Evolutionary conservation across 1,139 yeast genomes (phyloP), one percentile per base, ranked within the genome.

Genomic region (Debaryomyces sp.): DNA sequence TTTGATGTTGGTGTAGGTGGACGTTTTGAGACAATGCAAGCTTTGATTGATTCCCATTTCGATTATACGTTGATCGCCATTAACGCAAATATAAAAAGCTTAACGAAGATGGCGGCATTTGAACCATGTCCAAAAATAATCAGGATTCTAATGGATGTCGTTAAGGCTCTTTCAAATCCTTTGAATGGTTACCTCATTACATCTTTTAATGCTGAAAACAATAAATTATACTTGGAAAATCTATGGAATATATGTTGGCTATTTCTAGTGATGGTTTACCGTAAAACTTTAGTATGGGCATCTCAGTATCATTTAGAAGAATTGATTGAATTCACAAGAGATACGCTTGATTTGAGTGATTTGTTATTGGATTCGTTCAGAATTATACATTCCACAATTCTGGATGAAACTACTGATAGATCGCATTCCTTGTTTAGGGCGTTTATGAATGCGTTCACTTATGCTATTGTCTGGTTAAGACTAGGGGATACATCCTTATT

Each of bases 291-390:
- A 21, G 64, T 66, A 6, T 92, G 98, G 98, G 90, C 96, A 0
- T 64, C 75, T 4, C 68, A 72, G 35, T 85, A 84, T 59, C 81
- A 80, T 42, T 73, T 82, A 32, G 76, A 77, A 0, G 79, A 79
- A 45, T 73, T 89, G 61, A 77, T 87, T 44, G 95, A 89, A 53
- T 91, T 90, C 57, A 89, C 97, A 15, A 81, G 96, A 63, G 97
- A 91, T 63, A 85, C 90, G 0, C 73, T 91, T 46, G 97, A 92
- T 56, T 75, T 89, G 44, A 86, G 96, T 55, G 85, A 85, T 54
- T 68, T 77, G 2, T 68, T 92, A 37, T 66, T 92, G 17, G 85
- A 81, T 50, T 82, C 92, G 3, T 87, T 81, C 59, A 73, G 87
- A 49, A 69, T 80, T 9, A 70, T 89, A 41, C 77, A 72, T 7